Evolutionary conservation across 2,329 filamentous ascomycete genomes (phyloP).

Genomic region (Colletotrichum sp.): DNA sequence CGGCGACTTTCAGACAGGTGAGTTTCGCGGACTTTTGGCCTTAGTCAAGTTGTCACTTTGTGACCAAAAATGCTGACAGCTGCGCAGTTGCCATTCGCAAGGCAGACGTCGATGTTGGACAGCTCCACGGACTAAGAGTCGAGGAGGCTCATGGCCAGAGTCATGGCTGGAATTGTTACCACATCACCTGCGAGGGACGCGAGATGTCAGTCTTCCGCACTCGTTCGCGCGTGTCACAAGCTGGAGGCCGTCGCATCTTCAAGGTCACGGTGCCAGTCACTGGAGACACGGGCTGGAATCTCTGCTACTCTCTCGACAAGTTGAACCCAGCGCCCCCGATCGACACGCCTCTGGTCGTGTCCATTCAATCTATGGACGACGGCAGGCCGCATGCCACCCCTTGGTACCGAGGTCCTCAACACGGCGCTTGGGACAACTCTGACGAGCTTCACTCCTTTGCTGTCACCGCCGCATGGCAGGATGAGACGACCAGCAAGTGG

Average conservation of each 20-base stretch:
- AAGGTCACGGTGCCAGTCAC: neutral
- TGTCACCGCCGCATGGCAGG: neutral
- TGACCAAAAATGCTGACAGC: neutral
- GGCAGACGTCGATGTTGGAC: neutral
- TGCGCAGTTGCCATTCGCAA: neutral
- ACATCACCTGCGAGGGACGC: neutral
- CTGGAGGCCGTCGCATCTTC: neutral
- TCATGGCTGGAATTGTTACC: neutral
- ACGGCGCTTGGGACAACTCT: neutral
- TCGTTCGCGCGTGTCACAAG: neutral
- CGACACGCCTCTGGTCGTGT: neutral
- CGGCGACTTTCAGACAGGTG: neutral
- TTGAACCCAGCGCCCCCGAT: neutral
- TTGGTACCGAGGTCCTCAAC: neutral
- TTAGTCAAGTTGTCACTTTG: neutral
- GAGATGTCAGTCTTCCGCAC: neutral
- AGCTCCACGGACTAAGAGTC: neutral
- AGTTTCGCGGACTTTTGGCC: neutral
- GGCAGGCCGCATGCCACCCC: neutral
- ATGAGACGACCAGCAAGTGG: neutral
- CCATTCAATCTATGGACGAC: neutral
- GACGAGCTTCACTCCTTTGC: neutral
- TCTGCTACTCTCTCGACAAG: neutral
- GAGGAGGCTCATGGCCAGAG: neutral
- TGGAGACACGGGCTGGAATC: neutral